Evolutionary conservation across 2,329 filamentous ascomycete species (phyloP).

Genomic region (Sarocladiaceae sp.): DNA sequence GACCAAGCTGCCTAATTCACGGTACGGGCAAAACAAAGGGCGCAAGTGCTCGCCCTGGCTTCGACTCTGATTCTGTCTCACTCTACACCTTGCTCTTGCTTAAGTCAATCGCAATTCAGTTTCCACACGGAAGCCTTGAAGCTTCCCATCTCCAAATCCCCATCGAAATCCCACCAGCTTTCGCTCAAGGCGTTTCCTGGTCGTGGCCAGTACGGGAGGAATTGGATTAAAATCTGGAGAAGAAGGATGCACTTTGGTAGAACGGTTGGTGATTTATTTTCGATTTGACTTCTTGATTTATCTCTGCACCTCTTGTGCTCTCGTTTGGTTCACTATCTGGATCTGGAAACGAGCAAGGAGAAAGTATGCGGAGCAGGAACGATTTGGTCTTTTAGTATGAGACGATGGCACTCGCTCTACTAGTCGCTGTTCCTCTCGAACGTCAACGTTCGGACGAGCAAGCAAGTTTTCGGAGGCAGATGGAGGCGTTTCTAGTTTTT

Average conservation of each 20-base stretch:
- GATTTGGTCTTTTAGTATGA: not conserved
- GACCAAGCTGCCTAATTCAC: too few relatives aligned
- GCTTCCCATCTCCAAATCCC: not conserved
- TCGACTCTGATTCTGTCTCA: not conserved
- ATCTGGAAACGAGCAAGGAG: not conserved
- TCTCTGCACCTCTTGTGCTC: not conserved
- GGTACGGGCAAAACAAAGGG: not conserved
- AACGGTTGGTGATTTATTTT: not conserved
- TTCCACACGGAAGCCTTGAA: not conserved
- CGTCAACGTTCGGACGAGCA: too few relatives aligned
- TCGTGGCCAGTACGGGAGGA: not conserved
- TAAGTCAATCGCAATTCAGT: not conserved
- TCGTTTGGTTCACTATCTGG: not conserved
- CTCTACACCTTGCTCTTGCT: not conserved
- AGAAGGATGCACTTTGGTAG: not conserved
- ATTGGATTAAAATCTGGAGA: not conserved
- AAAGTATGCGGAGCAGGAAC: too few relatives aligned
- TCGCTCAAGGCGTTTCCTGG: not conserved
- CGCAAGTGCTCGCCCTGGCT: not conserved
- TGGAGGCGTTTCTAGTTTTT: too few relatives aligned
- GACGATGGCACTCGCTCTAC: too few relatives aligned
- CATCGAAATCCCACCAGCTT: not conserved
- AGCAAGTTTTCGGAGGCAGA: too few relatives aligned
- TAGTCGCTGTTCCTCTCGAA: too few relatives aligned
- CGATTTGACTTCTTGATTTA: not conserved